Percentiles rank a stretch among this genome's conserved stretches.
phyloP scores from a whole-genome alignment of 768 basidiomycete species.

The Lactifluus rugatus region DNA sequence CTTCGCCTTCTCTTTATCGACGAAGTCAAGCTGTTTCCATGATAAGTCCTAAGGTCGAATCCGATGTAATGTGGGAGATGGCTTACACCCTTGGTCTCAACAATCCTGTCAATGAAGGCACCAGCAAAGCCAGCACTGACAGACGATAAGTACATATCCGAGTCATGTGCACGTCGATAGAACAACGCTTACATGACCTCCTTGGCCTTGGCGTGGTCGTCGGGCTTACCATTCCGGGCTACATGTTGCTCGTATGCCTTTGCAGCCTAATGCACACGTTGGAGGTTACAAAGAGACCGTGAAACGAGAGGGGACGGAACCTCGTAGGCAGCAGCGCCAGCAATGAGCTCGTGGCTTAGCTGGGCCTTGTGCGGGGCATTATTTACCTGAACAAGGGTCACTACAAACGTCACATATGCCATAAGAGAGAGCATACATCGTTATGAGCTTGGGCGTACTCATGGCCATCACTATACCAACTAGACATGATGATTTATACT shows the following conservation, averaged over 20 bases:
- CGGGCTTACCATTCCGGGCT: slow-evolving; percentile 38
- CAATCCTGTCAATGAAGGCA: slow-evolving; percentile 40
- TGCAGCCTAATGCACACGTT: slow-evolving; percentile 36
- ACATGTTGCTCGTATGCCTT: slow-evolving; percentile 54
- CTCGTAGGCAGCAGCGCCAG: slow-evolving; percentile 59
- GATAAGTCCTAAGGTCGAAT: not conserved
- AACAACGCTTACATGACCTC: slow-evolving; percentile 34
- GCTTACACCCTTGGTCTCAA: slow-evolving; percentile 50
- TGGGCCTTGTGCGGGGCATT: slow-evolving; percentile 37
- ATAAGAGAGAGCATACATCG: not conserved
- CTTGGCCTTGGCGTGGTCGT: slow-evolving; percentile 46
- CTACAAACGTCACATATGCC: not conserved
- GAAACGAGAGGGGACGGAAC: slow-evolving; percentile 20
- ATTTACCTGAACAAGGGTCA: not conserved
- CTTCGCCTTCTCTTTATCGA: slow-evolving; percentile 38
- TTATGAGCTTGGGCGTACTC: not conserved
- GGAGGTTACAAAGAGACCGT: not conserved
- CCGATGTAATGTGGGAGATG: not conserved
- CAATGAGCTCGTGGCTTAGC: slow-evolving; percentile 58
- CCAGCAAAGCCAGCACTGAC: slow-evolving; percentile 46
- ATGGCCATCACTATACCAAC: not conserved
- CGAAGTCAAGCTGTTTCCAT: slow-evolving; percentile 32
- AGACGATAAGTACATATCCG: not conserved
- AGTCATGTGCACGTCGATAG: not conserved
- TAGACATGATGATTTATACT: not conserved